These are phyloP conservation scores for Lactuca saligna DNA, from an alignment of 129 eudicot genomes.

Conservation along the genomic window DNA sequence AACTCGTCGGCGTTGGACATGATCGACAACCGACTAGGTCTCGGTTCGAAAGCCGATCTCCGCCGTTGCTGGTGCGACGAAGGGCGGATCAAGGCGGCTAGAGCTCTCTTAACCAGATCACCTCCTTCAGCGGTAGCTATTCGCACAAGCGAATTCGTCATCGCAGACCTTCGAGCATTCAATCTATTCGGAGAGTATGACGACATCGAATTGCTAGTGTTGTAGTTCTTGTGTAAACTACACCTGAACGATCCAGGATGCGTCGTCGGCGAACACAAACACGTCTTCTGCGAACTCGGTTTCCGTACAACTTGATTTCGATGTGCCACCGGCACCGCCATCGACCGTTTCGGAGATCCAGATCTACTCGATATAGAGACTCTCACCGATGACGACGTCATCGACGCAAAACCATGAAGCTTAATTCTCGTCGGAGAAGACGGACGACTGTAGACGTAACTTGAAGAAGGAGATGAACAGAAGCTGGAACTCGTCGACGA, in stretches of 20 bases:
- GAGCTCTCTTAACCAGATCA: slow-evolving; percentile 63
- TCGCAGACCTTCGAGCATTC: slow-evolving; percentile 65
- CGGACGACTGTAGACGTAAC: slow-evolving; percentile 52
- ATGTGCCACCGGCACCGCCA: slow-evolving; percentile 52
- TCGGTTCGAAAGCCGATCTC: slow-evolving; percentile 49
- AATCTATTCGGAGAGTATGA: slow-evolving; percentile 42
- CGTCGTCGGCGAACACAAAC: slow-evolving; percentile 73
- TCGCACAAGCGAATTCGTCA: slow-evolving; percentile 76
- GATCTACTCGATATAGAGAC: slow-evolving; percentile 64
- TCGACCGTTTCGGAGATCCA: slow-evolving; percentile 62
- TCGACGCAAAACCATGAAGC: slow-evolving; percentile 62
- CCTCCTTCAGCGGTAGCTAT: slow-evolving; percentile 73
- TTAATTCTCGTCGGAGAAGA: slow-evolving; percentile 81
- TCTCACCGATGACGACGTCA: slow-evolving; percentile 58
- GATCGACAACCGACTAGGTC: slow-evolving; percentile 54
- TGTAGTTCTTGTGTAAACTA: slow-evolving; percentile 45
- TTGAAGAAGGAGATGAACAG: slow-evolving; percentile 45
- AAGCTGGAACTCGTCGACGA: slow-evolving; percentile 62
- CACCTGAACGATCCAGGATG: slow-evolving; percentile 87
- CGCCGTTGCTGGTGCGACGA: slow-evolving; percentile 63
- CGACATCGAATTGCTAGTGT: slow-evolving; percentile 35
- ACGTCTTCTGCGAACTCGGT: slow-evolving; percentile 44
- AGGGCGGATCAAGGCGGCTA: slow-evolving; percentile 65
- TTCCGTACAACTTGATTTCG: slow-evolving; percentile 59
- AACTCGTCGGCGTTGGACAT: slow-evolving; percentile 42